A percentile compares a stretch with the other conserved stretches of the same genome.
Evolutionary conservation across 2,329 filamentous ascomycete species (phyloP).

Genomic region (Fusarium torreyae): DNA sequence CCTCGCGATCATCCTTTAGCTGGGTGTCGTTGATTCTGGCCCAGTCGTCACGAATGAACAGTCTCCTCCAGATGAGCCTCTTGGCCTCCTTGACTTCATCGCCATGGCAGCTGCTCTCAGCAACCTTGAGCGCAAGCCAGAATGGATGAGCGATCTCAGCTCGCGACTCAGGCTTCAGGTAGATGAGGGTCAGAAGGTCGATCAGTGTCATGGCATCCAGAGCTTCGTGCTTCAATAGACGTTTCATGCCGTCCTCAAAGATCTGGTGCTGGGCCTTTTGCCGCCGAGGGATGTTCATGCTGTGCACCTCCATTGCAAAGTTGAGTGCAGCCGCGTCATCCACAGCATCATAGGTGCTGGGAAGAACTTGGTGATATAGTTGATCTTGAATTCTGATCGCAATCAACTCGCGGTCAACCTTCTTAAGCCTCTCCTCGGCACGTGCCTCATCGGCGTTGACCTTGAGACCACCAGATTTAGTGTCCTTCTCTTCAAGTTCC

Average conservation of each 20-base stretch:
- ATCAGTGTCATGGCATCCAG: constrained; percentile 77
- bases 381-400: constrained; percentile 85
- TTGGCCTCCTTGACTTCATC: constrained; percentile 72
- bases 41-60: constrained; percentile 90
- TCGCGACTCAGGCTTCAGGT: constrained; percentile 60
- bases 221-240: constrained; percentile 79
- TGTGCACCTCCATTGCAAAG: constrained; percentile 79
- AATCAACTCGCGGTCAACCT: constrained; percentile 75
- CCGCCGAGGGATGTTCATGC: constrained; percentile 68
- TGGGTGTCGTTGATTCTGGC: constrained; percentile 81
- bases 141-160: constrained; percentile 79
- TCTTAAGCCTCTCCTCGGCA: constrained; percentile 62
- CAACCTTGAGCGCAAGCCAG: constrained; percentile 78
- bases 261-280: constrained; percentile 78
- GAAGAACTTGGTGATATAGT: constrained; percentile 79
- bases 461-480: constrained; percentile 57
- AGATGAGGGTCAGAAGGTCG: constrained; percentile 84
- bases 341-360: constrained; percentile 78
- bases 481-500: constrained; percentile 59
- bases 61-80: constrained; percentile 86
- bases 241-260: constrained; percentile 78
- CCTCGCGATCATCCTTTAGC: constrained; percentile 78
- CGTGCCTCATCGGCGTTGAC: constrained; percentile 54
- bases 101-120: constrained; percentile 67
- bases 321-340: constrained; percentile 85